Percentiles rank a stretch among this genome's conserved stretches.
These are phyloP conservation scores for Physcia stellaris DNA, from an alignment of 495 filamentous ascomycete species.

Conservation along the genomic window DNA sequence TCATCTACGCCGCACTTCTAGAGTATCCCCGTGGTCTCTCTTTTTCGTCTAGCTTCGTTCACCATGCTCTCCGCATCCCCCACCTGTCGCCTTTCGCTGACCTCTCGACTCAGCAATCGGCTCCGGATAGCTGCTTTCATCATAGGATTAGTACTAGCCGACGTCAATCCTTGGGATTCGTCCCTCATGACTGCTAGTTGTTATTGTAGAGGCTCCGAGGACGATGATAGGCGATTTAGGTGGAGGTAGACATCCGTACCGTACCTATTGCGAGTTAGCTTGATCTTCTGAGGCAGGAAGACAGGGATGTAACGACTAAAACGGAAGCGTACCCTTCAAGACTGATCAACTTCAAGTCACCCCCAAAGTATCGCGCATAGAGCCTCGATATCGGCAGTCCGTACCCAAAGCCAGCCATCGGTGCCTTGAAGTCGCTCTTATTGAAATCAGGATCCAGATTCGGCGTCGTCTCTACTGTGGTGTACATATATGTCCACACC, in stretches of 20 bases:
- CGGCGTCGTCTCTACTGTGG: slow-evolving; percentile 90
- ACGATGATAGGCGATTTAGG: slow-evolving; percentile 86
- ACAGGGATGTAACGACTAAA: neutral
- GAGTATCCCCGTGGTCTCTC: too few species aligned
- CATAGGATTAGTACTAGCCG: too few species aligned
- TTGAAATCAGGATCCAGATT: slow-evolving; percentile 95
- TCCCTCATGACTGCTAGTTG: slow-evolving; percentile 95
- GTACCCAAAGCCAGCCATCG: slow-evolving; percentile 98
- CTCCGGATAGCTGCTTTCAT: slow-evolving; percentile 42
- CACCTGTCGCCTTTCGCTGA: slow-evolving; percentile 76
- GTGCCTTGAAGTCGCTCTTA: slow-evolving; percentile 98
- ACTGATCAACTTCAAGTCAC: slow-evolving; percentile 92
- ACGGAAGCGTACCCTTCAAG: slow-evolving; percentile 80
- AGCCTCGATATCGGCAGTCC: slow-evolving; percentile 84
- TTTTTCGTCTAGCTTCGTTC: slow-evolving; percentile 18
- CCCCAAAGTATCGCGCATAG: slow-evolving; percentile 94
- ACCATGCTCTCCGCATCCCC: slow-evolving; percentile 67
- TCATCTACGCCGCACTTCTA: too few species aligned
- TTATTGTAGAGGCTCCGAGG: slow-evolving; percentile 95
- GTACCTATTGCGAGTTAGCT: slow-evolving; percentile 44
- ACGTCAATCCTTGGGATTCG: slow-evolving; percentile 79
- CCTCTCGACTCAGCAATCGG: slow-evolving; percentile 43
- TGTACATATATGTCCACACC: slow-evolving; percentile 99
- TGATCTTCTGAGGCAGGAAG: neutral
- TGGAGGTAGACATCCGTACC: slow-evolving; percentile 98